phyloP scores from a whole-genome alignment of 2,329 filamentous ascomycete genomes.

The Acrocalymma vagum region DNA sequence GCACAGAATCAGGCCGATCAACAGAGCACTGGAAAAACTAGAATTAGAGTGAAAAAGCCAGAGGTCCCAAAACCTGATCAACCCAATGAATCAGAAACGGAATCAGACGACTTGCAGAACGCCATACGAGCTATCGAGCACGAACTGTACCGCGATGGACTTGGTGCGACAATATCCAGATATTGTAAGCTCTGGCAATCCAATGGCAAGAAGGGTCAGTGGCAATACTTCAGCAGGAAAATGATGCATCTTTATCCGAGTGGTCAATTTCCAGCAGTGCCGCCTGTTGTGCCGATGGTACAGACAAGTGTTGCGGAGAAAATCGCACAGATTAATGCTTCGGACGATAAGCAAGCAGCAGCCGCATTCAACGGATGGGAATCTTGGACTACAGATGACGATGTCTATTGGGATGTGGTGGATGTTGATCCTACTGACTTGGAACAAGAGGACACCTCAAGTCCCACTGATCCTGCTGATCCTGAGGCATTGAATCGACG shows the following conservation, averaged over 20 bases:
- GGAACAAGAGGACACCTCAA: not conserved
- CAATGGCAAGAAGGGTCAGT: slow-evolving; percentile 20
- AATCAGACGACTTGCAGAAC: slow-evolving; percentile 10
- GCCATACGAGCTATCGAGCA: slow-evolving; percentile 21
- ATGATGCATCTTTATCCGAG: slow-evolving; percentile 25
- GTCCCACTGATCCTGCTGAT: slow-evolving; percentile 1
- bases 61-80: not conserved
- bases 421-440: slow-evolving; percentile 12
- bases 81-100: not conserved
- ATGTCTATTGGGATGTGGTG: slow-evolving; percentile 29
- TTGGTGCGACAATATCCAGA: slow-evolving; percentile 12
- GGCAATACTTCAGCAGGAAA: slow-evolving; percentile 17
- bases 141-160: slow-evolving; percentile 23
- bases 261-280: slow-evolving; percentile 26
- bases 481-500: slow-evolving; percentile 10
- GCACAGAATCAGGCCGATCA: too few species aligned
- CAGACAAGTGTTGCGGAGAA: slow-evolving; percentile 30
- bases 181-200: slow-evolving; percentile 14
- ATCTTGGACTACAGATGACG: slow-evolving; percentile 35
- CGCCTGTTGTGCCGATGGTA: slow-evolving; percentile 19
- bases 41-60: slow-evolving; percentile 16
- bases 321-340: slow-evolving; percentile 23
- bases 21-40: not conserved
- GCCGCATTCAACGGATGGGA: slow-evolving; percentile 27
- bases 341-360: not conserved